Evolutionary conservation across 768 basidiomycete species (phyloP), one percentile per base, ranked within the genome.

Genomic region (Myochromella boudieri): DNA sequence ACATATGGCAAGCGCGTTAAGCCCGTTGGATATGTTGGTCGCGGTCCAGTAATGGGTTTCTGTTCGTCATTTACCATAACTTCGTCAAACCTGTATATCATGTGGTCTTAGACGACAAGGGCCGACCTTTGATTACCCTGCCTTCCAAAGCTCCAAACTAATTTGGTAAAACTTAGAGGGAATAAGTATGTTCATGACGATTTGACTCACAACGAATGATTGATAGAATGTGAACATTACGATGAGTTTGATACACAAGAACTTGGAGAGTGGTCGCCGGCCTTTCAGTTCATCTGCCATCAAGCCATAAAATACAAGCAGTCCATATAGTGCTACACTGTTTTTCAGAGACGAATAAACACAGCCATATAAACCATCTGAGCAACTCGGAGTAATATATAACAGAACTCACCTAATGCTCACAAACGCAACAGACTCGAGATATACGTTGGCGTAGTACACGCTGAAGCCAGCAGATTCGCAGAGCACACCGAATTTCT

Each of bases 201-300:
- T 34, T 14, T 34, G 6, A 68, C 84, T 44, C 57, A 87, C 84
- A 41, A 90, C 64, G 57, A 91, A 87, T 1, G 78, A 74, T 58
- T 94, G 93, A 63, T 94, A 95, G 65, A 90, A 94, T 0, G 91
- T 92, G 62, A 87, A 82, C 80, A 92, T 83, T 34, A 92, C 87
- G 38, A 91, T 87, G 24, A 89, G 68, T 64, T 95, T 95, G 71
- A 95, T 93, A 2, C 81, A 70, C 51, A 95, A 60, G 64, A 95
- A 95, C 70, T 95, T 95, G 20, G 85, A 80, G 22, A 94, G 68
- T 21, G 92, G 94, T 21, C 85, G 75, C 14, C 81, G 76, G 26
- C 85, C 89, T 44, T 59, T 68, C n/a, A 95, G 77, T 55, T 94
- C 92, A 14, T 87, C 83, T 48, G 83, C 79, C 39, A 83, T 90